Conservation (phyloP, 352 stramenopile species). For the Thalassiosira hispida region DNA sequence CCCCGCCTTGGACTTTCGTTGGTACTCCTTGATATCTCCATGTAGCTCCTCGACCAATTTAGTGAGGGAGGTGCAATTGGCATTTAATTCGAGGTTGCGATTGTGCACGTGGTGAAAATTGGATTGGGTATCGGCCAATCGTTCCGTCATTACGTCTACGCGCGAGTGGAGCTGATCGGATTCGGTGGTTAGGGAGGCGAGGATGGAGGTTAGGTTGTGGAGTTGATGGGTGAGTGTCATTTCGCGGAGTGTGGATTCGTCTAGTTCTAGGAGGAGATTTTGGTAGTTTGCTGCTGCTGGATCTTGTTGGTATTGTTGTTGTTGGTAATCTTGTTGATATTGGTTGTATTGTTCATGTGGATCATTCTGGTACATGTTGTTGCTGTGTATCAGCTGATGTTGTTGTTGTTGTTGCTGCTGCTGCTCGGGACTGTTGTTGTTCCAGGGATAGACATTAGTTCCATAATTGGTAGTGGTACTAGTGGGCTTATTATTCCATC, state of each 20-base stretch:
- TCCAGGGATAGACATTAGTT: too few species aligned
- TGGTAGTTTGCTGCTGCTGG: constrained; percentile 32
- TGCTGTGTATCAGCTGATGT: neutral
- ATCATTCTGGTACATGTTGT: constrained; percentile 1
- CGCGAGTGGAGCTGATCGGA: constrained; percentile 60
- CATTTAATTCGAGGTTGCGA: constrained; percentile 58
- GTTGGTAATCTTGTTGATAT: constrained; percentile 6
- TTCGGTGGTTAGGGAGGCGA: constrained; percentile 46
- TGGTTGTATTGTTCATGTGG: constrained; percentile 29
- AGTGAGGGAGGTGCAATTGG: constrained; percentile 69
- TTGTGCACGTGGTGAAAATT: constrained; percentile 61
- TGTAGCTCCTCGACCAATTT: constrained; percentile 43
- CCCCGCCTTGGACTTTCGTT: constrained; percentile 31
- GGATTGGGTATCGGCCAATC: constrained; percentile 65
- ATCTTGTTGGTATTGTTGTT: constrained; percentile 4
- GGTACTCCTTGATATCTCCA: constrained; percentile 54
- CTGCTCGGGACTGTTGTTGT: too few species aligned
- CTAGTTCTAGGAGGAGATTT: constrained; percentile 52
- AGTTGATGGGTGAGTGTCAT: constrained; percentile 57
- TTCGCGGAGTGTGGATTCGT: constrained; percentile 60
- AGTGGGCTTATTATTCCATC: too few species aligned
- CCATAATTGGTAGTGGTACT: too few species aligned
- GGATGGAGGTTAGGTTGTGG: constrained; percentile 63
- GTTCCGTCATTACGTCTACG: constrained; percentile 74
- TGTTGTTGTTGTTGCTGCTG: neutral